Conservation (phyloP, 1,284 basidiomycete genomes). For the Rhodotorula sp. region DNA sequence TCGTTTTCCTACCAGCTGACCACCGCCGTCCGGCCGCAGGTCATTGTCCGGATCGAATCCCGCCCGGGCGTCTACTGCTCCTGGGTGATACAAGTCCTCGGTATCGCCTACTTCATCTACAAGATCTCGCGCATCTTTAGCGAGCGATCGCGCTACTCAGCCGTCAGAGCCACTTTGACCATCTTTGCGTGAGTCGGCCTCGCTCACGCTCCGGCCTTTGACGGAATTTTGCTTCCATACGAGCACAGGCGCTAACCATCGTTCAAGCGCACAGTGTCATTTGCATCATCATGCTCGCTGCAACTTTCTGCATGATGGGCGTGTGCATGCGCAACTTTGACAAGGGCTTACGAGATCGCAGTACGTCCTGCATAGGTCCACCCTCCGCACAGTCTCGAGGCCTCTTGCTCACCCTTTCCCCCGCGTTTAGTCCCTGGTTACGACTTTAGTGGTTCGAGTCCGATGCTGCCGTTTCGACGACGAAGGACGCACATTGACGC, state of each 20-base stretch:
- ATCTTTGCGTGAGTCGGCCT: slow-evolving; percentile 22
- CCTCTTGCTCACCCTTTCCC: neutral
- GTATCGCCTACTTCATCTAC: slow-evolving; percentile 39
- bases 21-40: neutral
- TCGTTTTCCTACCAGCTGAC: neutral
- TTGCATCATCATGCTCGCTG: slow-evolving; percentile 29
- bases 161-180: slow-evolving; percentile 34
- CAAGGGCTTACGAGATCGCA: slow-evolving; percentile 30
- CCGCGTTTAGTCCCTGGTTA: slow-evolving; percentile 24
- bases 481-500: neutral
- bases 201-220: no score
- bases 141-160: slow-evolving; percentile 18
- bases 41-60: slow-evolving; percentile 30
- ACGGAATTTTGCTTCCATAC: no score
- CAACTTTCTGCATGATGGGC: slow-evolving; percentile 28
- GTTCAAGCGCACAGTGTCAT: slow-evolving; percentile 11
- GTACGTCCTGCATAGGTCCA: no score
- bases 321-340: slow-evolving; percentile 37
- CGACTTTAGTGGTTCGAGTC: slow-evolving; percentile 13
- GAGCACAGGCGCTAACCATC: no score
- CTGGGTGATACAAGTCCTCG: slow-evolving; percentile 16
- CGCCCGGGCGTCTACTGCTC: slow-evolving; percentile 23
- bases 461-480: slow-evolving; percentile 1
- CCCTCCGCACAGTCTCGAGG: neutral
- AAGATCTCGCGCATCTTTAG: slow-evolving; percentile 37